These are phyloP conservation scores for Tetrahymena elliotti DNA, from an alignment of 73 alveolate genomes.

Conservation along the genomic window DNA sequence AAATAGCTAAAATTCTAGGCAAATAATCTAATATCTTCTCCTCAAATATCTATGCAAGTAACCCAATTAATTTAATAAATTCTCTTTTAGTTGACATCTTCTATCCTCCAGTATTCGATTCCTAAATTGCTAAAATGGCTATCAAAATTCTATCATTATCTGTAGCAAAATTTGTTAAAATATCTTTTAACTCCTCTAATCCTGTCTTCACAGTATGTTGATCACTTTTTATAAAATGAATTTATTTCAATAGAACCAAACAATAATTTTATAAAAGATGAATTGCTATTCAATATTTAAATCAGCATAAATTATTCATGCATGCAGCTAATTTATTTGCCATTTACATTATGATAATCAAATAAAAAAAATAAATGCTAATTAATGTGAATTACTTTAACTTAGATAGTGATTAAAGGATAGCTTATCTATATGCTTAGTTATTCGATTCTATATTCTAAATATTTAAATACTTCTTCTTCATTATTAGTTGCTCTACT, in stretches of 20 bases:
- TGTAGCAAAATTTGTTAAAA: background rate
- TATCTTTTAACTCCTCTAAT: background rate
- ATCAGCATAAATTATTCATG: no score
- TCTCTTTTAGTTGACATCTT: slow-evolving; percentile 20
- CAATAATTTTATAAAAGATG: no score
- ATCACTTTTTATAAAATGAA: background rate
- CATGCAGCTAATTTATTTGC: no score
- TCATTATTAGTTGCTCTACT: background rate
- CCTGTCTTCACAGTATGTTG: background rate
- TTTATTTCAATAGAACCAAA: background rate
- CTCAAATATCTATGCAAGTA: slow-evolving; percentile 15
- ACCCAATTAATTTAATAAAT: slow-evolving; percentile 16
- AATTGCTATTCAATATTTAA: no score
- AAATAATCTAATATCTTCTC: slow-evolving; percentile 6
- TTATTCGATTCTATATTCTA: background rate
- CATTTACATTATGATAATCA: no score
- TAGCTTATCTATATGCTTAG: background rate
- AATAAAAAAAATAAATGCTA: background rate
- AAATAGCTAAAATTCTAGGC: slow-evolving; percentile 1
- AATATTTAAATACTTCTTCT: background rate
- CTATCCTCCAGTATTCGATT: background rate
- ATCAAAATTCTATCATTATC: background rate
- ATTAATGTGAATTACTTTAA: background rate
- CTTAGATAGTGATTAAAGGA: background rate
- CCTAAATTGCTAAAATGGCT: background rate